Percentiles rank a stretch among this genome's conserved stretches.
Conservation (phyloP, 2,329 filamentous ascomycete genomes). For the Ceratocystis papillata region DNA sequence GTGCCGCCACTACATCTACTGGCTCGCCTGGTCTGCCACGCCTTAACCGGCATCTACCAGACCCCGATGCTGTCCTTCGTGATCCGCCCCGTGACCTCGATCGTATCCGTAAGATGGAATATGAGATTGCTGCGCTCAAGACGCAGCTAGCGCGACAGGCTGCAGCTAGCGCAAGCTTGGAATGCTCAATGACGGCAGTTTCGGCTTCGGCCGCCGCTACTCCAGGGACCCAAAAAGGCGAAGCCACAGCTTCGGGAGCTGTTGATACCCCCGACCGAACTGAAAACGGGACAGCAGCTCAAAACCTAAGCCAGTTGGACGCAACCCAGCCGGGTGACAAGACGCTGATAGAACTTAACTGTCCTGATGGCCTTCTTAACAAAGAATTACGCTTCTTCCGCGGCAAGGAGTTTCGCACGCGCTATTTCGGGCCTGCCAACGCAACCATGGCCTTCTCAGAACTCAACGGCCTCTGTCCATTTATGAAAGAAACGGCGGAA, state of each 20-base stretch:
- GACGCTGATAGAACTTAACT: conserved; percentile 35
- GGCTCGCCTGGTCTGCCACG: conserved; percentile 37
- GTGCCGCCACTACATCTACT: background rate
- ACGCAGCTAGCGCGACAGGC: conserved; percentile 39
- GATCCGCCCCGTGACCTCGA: conserved; percentile 43
- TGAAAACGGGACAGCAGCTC: conserved; percentile 11
- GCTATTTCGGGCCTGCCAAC: conserved; percentile 51
- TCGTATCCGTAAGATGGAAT: conserved; percentile 48
- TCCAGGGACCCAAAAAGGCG: conserved; percentile 37
- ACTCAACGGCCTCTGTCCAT: conserved; percentile 46
- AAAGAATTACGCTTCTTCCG: conserved; percentile 48
- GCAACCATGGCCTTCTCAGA: conserved; percentile 51
- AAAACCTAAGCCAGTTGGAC: conserved; percentile 29
- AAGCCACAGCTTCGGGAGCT: conserved; percentile 31
- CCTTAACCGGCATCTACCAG: conserved; percentile 30
- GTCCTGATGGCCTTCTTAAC: conserved; percentile 32
- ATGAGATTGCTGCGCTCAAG: conserved; percentile 49
- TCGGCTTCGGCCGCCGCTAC: conserved; percentile 12
- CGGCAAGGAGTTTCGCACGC: conserved; percentile 49
- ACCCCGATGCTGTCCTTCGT: conserved; percentile 31
- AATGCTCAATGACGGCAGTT: conserved; percentile 40
- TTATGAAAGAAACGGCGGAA: conserved; percentile 52
- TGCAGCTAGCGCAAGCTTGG: conserved; percentile 30
- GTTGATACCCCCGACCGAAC: conserved; percentile 2
- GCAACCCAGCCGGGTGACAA: conserved; percentile 28